phyloP scores from a whole-genome alignment of 2,329 filamentous ascomycete species.

The Penicillium sp. region DNA sequence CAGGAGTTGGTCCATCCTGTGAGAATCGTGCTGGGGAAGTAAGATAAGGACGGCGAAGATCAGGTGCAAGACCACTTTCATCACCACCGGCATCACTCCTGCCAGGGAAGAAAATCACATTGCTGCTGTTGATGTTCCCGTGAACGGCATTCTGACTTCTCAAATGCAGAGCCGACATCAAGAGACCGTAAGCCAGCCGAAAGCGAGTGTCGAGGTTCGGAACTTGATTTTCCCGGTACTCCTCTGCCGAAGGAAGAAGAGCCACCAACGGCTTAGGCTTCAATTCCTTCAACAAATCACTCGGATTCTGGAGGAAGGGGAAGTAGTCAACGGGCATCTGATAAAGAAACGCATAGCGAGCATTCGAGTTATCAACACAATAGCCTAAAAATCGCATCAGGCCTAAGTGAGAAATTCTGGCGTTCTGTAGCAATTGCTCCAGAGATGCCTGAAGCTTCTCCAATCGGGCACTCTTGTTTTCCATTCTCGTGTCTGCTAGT shows the following conservation, averaged over 20 bases:
- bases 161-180: slow-evolving; percentile 55
- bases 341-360: slow-evolving; percentile 59
- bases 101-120: slow-evolving; percentile 55
- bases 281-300: slow-evolving; percentile 35
- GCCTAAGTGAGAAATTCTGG: slow-evolving; percentile 41
- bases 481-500: slow-evolving; percentile 35
- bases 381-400: slow-evolving; percentile 49
- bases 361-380: slow-evolving; percentile 54
- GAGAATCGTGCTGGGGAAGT: slow-evolving; percentile 60
- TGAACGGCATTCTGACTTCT: slow-evolving; percentile 56
- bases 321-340: slow-evolving; percentile 53
- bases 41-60: slow-evolving; percentile 55
- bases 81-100: slow-evolving; percentile 32
- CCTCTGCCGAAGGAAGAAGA: slow-evolving; percentile 41
- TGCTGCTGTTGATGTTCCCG: slow-evolving; percentile 63
- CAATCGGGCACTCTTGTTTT: slow-evolving; percentile 26
- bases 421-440: slow-evolving; percentile 42
- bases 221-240: slow-evolving; percentile 38
- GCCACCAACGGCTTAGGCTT: slow-evolving; percentile 44
- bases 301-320: slow-evolving; percentile 41
- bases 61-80: slow-evolving; percentile 38
- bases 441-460: slow-evolving; percentile 39
- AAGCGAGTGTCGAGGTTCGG: slow-evolving; percentile 62
- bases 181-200: slow-evolving; percentile 57
- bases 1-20: slow-evolving; percentile 45